Conservation (phyloP, 2,329 filamentous ascomycete genomes). For the Colletotrichum cordylinicola region DNA sequence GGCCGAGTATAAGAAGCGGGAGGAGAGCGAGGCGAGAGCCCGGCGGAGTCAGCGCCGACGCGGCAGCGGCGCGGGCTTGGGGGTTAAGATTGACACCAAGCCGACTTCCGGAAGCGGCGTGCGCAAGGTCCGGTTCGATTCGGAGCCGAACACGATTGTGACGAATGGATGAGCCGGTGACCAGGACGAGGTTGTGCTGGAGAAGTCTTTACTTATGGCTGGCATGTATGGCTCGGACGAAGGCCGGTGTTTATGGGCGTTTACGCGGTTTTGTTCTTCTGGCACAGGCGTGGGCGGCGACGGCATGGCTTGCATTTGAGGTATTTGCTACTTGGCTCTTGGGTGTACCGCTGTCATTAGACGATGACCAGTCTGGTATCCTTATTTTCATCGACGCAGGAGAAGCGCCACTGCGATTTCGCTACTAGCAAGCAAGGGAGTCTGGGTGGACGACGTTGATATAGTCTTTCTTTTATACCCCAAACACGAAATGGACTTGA, state of each 20-base stretch:
- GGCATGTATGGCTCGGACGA: background rate
- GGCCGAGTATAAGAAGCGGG: conserved; percentile 65
- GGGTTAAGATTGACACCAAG: conserved; percentile 7
- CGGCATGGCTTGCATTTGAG: background rate
- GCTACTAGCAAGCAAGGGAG: background rate
- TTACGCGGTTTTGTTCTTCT: background rate
- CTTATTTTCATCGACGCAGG: background rate
- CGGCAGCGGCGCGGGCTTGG: conserved; percentile 29
- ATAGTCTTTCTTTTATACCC: conserved; percentile 24
- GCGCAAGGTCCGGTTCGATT: conserved; percentile 46
- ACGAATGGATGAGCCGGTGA: background rate
- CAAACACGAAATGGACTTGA: background rate
- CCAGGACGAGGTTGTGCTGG: background rate
- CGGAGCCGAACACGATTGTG: conserved; percentile 31
- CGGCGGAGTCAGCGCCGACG: conserved; percentile 58
- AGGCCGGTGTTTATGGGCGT: background rate
- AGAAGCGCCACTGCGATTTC: background rate
- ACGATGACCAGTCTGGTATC: background rate
- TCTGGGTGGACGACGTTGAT: background rate
- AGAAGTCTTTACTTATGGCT: no score
- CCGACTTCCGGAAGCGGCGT: conserved; percentile 28
- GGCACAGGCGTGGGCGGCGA: background rate
- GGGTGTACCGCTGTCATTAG: background rate
- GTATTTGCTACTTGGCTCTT: background rate
- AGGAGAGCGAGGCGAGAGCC: conserved; percentile 65